Percentiles rank a stretch among this genome's conserved stretches.
phyloP scores from a whole-genome alignment of 345 rosid genomes.

The Eucalyptus erythrocorys region DNA sequence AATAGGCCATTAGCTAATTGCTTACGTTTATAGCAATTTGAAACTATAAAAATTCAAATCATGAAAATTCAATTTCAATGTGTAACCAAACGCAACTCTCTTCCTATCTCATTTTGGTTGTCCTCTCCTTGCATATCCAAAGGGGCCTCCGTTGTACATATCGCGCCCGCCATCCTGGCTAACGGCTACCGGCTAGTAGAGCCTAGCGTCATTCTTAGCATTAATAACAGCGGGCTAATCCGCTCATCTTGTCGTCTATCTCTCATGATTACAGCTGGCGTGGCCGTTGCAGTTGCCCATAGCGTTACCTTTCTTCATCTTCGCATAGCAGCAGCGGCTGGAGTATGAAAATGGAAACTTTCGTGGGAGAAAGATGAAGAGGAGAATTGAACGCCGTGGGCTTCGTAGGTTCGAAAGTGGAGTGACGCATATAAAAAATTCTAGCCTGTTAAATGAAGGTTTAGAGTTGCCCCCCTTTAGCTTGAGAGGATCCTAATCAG shows the following conservation, averaged over 20 bases:
- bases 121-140: too few species aligned
- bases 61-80: too few species aligned
- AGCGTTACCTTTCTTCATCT: neutral
- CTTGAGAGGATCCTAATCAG: too few species aligned
- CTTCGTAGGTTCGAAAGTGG: neutral
- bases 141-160: neutral
- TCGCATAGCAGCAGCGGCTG: neutral
- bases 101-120: too few species aligned
- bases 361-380: neutral
- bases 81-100: too few species aligned
- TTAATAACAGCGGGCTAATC: too few species aligned
- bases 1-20: too few species aligned
- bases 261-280: neutral
- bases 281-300: neutral
- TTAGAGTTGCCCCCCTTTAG: too few species aligned
- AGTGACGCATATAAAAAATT: neutral
- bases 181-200: neutral
- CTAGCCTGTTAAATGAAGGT: neutral
- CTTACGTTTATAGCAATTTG: too few species aligned
- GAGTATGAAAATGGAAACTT: neutral
- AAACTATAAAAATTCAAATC: too few species aligned
- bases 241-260: too few species aligned
- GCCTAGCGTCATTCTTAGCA: too few species aligned
- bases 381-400: neutral
- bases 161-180: neutral